Evolutionary conservation across 345 rosid genomes (phyloP).

Genomic region (Rhodamnia rubescens): DNA sequence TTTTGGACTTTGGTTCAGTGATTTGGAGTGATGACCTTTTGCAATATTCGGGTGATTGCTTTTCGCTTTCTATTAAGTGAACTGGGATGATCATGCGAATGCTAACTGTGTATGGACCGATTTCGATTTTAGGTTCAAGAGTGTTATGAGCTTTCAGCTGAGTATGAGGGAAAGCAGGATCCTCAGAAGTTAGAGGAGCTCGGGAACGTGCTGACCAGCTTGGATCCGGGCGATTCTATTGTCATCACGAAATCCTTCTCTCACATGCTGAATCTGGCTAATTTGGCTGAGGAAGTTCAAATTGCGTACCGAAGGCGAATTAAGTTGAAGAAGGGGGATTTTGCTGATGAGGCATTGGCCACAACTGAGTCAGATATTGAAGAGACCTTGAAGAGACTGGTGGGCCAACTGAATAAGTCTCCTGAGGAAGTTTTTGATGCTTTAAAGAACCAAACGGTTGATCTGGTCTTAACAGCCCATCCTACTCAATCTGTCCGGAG

Average conservation of each 20-base stretch:
- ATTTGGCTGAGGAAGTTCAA: slow-evolving; percentile 96
- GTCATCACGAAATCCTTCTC: slow-evolving; percentile 82
- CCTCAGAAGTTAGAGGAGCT: slow-evolving; percentile 73
- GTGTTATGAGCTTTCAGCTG: slow-evolving; percentile 88
- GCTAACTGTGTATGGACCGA: neutral
- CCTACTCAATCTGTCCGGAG: slow-evolving; percentile 96
- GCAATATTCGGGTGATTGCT: neutral
- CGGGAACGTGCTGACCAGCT: slow-evolving; percentile 64
- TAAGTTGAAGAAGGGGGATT: slow-evolving; percentile 82
- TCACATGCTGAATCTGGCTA: slow-evolving; percentile 95
- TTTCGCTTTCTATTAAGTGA: neutral
- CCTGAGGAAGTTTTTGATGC: slow-evolving; percentile 93
- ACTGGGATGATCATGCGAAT: neutral
- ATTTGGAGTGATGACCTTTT: neutral
- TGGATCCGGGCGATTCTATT: slow-evolving; percentile 93
- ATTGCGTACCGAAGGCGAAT: slow-evolving; percentile 79
- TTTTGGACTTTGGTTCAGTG: neutral
- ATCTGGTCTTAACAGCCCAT: slow-evolving; percentile 95
- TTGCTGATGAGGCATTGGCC: slow-evolving; percentile 68
- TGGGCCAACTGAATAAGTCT: slow-evolving; percentile 60
- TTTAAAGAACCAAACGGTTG: slow-evolving; percentile 91
- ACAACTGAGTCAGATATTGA: slow-evolving; percentile 92
- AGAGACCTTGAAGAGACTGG: slow-evolving; percentile 84
- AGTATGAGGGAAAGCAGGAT: slow-evolving; percentile 77
- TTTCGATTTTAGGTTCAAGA: slow-evolving; percentile 68